phyloP scores from a whole-genome alignment of 495 filamentous ascomycete species.

The Letharia lupina region DNA sequence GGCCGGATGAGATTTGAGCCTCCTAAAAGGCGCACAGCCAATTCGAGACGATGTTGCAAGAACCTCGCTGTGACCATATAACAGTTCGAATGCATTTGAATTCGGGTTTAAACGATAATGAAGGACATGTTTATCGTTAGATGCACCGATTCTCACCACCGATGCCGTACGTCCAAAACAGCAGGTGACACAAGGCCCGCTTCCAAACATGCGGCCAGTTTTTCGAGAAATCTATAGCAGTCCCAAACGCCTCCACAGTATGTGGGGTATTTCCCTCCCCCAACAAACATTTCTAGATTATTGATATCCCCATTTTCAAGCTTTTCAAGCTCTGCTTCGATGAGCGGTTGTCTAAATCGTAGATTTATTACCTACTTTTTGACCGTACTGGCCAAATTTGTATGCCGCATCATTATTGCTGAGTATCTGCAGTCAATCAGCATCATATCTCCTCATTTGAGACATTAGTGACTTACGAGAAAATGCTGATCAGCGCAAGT shows the following conservation, averaged over 20 bases:
- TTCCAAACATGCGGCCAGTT: background rate
- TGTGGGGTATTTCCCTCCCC: background rate
- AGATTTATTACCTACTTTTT: slow-evolving; percentile 1
- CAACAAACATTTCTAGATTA: slow-evolving; percentile 13
- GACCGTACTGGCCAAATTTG: slow-evolving; percentile 5
- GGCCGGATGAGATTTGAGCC: slow-evolving; percentile 35
- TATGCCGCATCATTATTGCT: slow-evolving; percentile 22
- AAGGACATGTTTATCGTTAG: background rate
- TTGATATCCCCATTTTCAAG: background rate
- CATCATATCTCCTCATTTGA: too few relatives aligned
- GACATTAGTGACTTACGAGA: slow-evolving; percentile 14
- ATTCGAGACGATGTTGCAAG: background rate
- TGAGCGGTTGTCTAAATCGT: slow-evolving; percentile 6
- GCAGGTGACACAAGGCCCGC: background rate
- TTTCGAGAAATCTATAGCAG: background rate
- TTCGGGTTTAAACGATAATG: background rate
- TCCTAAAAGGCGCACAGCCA: background rate
- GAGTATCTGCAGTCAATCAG: slow-evolving; percentile 21
- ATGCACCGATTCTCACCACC: background rate
- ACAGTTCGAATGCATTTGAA: background rate
- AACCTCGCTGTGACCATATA: background rate
- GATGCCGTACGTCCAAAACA: background rate
- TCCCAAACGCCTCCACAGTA: background rate
- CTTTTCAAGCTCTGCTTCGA: slow-evolving; percentile 6
- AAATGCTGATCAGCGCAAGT: slow-evolving; percentile 23